A percentile compares a stretch with the other conserved stretches of the same genome.
phyloP scores from a whole-genome alignment of 768 basidiomycete genomes.

The Russula virescens region DNA sequence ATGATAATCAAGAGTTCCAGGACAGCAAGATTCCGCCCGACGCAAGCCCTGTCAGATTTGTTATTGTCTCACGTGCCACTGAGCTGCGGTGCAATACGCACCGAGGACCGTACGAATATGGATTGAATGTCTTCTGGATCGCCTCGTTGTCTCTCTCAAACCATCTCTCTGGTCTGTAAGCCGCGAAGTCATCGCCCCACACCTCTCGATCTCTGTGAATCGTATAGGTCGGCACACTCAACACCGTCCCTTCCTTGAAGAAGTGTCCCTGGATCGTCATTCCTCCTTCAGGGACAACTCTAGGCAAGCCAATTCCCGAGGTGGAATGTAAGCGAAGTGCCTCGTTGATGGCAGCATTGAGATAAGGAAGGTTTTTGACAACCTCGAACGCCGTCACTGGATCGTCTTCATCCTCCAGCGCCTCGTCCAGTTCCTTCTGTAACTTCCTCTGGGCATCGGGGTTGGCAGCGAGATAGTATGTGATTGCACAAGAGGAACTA shows the following conservation, averaged over 20 bases:
- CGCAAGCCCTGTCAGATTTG: conserved; percentile 54
- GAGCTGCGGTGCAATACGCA: conserved; percentile 30
- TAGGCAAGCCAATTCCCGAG: conserved; percentile 76
- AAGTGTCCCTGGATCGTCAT: conserved; percentile 49
- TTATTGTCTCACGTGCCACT: not conserved
- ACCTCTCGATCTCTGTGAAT: conserved; percentile 66
- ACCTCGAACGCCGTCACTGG: conserved; percentile 55
- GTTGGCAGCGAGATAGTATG: conserved; percentile 73
- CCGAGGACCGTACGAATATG: conserved; percentile 81
- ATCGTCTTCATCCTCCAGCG: conserved; percentile 56
- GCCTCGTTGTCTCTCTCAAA: conserved; percentile 58
- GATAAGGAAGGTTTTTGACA: conserved; percentile 69
- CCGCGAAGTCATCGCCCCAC: conserved; percentile 78
- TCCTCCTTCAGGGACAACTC: conserved; percentile 70
- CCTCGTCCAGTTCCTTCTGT: conserved; percentile 66
- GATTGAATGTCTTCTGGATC: conserved; percentile 74
- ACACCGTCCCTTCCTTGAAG: conserved; percentile 70
- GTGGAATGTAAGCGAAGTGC: conserved; percentile 81
- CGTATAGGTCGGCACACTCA: conserved; percentile 78
- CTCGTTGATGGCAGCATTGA: conserved; percentile 87
- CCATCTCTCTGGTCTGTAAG: conserved; percentile 80
- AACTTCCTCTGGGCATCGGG: conserved; percentile 62
- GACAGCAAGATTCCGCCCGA: conserved; percentile 76
- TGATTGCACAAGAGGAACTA: conserved; percentile 86
- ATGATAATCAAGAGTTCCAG: conserved; percentile 78